phyloP scores from a whole-genome alignment of 352 stramenopile genomes.

The Globisporangium takayamanum region DNA sequence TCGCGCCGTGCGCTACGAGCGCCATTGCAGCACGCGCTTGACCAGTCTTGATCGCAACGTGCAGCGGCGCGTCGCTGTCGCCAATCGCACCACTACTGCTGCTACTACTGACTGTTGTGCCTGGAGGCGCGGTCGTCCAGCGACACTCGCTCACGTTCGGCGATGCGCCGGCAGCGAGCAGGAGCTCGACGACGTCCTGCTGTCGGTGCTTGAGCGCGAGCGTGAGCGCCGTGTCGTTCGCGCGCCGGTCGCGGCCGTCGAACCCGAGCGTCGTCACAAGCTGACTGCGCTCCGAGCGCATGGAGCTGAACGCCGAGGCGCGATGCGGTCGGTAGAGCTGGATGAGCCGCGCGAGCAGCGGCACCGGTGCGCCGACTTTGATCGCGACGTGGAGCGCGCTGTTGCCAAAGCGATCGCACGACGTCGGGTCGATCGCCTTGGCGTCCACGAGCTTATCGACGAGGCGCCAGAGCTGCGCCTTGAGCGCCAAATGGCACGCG shows the following conservation, averaged over 20 bases:
- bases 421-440: constrained; percentile 35
- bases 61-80: constrained; percentile 37
- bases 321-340: constrained; percentile 31
- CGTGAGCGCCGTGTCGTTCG: constrained; percentile 52
- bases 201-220: constrained; percentile 46
- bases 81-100: constrained; percentile 8
- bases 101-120: neutral
- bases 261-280: constrained; percentile 21
- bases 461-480: constrained; percentile 54
- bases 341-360: constrained; percentile 34
- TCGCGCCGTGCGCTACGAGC: constrained; percentile 40
- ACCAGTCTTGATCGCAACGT: constrained; percentile 53
- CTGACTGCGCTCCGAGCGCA: constrained; percentile 12
- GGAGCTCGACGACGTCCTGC: constrained; percentile 41
- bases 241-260: constrained; percentile 26
- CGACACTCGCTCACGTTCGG: constrained; percentile 18
- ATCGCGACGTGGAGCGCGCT: constrained; percentile 60
- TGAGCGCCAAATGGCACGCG: constrained; percentile 54
- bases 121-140: constrained; percentile 12
- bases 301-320: constrained; percentile 14
- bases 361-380: constrained; percentile 43
- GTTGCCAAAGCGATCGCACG: constrained; percentile 41
- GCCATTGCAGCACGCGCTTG: constrained; percentile 31
- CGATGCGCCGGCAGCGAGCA: constrained; percentile 35
- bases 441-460: constrained; percentile 41